Base-by-base conservation (phyloP, 2,329 filamentous ascomycete genomes). In the Alternaria sp. region DNA sequence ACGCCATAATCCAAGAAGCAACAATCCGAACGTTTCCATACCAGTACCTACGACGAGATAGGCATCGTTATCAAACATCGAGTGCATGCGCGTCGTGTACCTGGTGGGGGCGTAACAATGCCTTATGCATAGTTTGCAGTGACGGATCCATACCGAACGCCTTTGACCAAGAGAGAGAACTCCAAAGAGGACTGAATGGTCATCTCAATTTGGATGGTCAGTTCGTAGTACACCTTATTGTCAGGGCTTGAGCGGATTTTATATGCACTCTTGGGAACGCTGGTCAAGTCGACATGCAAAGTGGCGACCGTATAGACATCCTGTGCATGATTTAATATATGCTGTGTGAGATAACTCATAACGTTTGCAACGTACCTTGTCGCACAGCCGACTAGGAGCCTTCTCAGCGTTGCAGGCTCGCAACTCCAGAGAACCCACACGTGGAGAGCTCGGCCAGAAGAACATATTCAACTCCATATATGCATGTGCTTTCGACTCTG, bases 161-260 rank as follows among this genome's bases (percentile, higher is more conserved):
- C 51, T 6, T 54, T 58, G 33, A 58, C 31, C 5, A 44, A 33
- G 0, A 70, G 0, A 0, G 52, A 66, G 51, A 58, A 72, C 21
- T 72, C 65, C 4, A 73, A n/a, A 6, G 56, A 29, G 2, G 67
- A 64, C 44, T 70, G 62, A 0, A 70, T 26, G 0, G 52, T 55
- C 6, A 73, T 64, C 13, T 69, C 34, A 4, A 72, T 21, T 0
- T 37, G 6, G 24, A 28, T 58, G 0, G 14, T 0, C 0, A 70
- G 10, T 0, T 8, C 0, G 17, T 60, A 21, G 49, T 66, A 73
- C 0, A 7, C 0, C 0, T 4, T 17, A 17, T 17, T 17, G 17
- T 17, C 17, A 17, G 17, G 17, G 1, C 60, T 59, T 0, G 1
- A 26, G 3, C 17, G 44, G 40, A 24, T 31, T 62, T 0, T 0